Conservation (phyloP, 2,329 filamentous ascomycete genomes). For the Beauveria medogensis region DNA sequence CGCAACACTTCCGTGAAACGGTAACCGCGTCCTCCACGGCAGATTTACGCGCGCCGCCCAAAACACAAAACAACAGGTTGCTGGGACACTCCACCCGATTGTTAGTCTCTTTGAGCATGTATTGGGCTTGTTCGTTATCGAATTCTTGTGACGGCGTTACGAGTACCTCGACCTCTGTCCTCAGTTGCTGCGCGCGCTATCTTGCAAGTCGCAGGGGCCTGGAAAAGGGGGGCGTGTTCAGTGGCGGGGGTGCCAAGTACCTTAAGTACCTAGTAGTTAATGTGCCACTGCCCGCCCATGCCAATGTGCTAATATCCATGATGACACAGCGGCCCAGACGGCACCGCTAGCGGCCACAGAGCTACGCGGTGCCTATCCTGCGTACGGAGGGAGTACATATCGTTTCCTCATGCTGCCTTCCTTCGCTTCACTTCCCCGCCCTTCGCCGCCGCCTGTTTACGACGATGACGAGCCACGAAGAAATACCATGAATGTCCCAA, state of each 20-base stretch:
- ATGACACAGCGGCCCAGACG: conserved; percentile 4
- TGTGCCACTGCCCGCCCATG: not conserved
- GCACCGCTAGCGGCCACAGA: not conserved
- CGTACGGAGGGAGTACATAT: not conserved
- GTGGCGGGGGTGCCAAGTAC: not conserved
- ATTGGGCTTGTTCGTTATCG: not conserved
- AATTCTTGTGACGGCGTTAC: not conserved
- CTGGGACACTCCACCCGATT: not conserved
- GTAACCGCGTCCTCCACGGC: not conserved
- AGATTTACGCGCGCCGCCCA: not conserved
- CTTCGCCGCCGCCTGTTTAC: not conserved
- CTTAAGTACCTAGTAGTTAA: no score
- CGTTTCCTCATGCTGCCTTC: not conserved
- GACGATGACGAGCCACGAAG: not conserved
- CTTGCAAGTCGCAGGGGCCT: conserved; percentile 6
- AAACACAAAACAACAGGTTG: not conserved
- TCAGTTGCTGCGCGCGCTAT: not conserved
- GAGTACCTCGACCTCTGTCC: not conserved
- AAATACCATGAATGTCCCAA: not conserved
- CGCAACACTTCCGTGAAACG: not conserved
- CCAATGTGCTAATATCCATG: conserved; percentile 1
- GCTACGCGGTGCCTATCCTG: not conserved
- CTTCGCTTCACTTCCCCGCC: not conserved
- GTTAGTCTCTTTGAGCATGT: not conserved
- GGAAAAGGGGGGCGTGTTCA: conserved; percentile 1